These are phyloP conservation scores for Septoria linicola DNA, from an alignment of 2,329 filamentous ascomycete species.

Conservation along the genomic window DNA sequence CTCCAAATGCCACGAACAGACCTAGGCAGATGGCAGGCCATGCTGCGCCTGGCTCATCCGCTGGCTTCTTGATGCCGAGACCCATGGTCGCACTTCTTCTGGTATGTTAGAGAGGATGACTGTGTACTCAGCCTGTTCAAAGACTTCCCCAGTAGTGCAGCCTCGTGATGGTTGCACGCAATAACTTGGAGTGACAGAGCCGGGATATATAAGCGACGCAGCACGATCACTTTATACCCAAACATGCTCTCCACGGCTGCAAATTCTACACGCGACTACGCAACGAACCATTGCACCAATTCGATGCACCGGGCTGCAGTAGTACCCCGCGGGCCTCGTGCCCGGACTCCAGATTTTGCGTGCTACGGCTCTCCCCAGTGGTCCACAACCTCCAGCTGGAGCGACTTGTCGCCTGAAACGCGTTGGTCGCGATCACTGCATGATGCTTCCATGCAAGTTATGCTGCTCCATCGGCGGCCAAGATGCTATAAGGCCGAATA, in stretches of 20 bases:
- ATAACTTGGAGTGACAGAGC: not conserved
- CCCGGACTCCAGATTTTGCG: slow-evolving; percentile 2
- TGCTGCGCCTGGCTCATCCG: slow-evolving; percentile 30
- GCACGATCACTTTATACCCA: not conserved
- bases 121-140: too few species aligned
- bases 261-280: not conserved
- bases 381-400: slow-evolving; percentile 3
- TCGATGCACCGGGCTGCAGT: not conserved
- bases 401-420: not conserved
- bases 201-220: not conserved
- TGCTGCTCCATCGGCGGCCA: slow-evolving; percentile 6
- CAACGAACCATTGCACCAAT: slow-evolving; percentile 1
- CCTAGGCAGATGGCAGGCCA: slow-evolving; percentile 46
- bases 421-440: not conserved
- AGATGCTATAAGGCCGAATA: slow-evolving; percentile 12
- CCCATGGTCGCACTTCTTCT: slow-evolving; percentile 11
- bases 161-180: too few species aligned
- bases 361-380: not conserved
- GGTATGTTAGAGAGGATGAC: not conserved
- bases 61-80: slow-evolving; percentile 23
- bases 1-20: slow-evolving; percentile 43
- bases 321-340: slow-evolving; percentile 1
- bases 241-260: not conserved
- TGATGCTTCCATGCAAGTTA: not conserved
- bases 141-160: too few species aligned